phyloP scores from a whole-genome alignment of 805 yeast species.

The Danielozyma ontarioensis region DNA sequence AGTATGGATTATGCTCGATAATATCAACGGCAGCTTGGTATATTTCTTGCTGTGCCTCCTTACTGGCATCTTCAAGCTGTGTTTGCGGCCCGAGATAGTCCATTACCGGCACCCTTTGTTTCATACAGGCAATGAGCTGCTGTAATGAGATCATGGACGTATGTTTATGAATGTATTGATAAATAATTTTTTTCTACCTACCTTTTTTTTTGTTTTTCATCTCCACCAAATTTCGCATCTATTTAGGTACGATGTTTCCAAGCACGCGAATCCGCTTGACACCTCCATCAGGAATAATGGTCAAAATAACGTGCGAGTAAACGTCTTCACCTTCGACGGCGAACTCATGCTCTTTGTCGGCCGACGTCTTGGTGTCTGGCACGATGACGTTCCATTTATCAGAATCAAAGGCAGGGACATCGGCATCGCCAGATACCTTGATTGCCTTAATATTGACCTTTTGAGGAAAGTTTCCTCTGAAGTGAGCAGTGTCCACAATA shows the following conservation, averaged over 20 bases:
- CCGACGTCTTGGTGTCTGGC: constrained; percentile 65
- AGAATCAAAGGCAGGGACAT: constrained; percentile 39
- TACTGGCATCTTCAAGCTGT: too few species aligned
- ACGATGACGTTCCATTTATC: constrained; percentile 62
- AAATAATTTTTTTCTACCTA: constrained; percentile 5
- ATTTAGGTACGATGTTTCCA: constrained; percentile 56
- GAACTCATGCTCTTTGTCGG: constrained; percentile 74
- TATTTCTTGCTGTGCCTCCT: constrained; percentile 16
- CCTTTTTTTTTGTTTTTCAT: too few species aligned
- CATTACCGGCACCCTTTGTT: constrained; percentile 13
- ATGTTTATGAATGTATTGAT: not conserved
- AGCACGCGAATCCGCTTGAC: constrained; percentile 83
- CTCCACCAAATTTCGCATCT: too few species aligned
- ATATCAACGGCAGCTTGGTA: constrained; percentile 14
- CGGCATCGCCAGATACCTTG: constrained; percentile 18
- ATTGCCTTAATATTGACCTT: constrained; percentile 64
- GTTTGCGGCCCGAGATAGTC: constrained; percentile 12
- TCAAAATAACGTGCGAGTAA: constrained; percentile 68
- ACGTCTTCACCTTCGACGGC: constrained; percentile 21
- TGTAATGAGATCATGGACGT: not conserved
- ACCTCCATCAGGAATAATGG: constrained; percentile 96
- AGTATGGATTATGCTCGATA: constrained; percentile 42
- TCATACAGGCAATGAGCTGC: constrained; percentile 6
- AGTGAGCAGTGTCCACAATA: constrained; percentile 87
- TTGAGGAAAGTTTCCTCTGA: constrained; percentile 93